Base-by-base conservation (phyloP, 768 basidiomycete species). In the Pluteus cervinus region DNA sequence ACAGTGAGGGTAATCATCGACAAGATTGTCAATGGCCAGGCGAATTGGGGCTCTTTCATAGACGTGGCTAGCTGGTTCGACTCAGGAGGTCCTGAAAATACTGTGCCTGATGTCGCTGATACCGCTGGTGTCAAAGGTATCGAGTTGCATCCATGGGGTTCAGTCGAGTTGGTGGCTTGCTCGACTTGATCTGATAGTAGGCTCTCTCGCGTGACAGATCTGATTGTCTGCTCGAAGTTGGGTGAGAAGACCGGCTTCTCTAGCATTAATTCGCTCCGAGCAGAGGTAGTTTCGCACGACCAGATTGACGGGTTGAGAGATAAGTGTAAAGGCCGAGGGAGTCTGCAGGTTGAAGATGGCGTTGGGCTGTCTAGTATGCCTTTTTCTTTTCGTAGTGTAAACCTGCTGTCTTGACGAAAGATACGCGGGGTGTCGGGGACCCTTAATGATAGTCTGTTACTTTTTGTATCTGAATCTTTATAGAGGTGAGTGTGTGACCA, bases 401-500 rank as follows among this genome's bases (percentile, higher is more conserved):
- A 32, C 9, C 41, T 32, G 6, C 40, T 48, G 11, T 24, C 16
- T 24, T 40, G 4, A 25, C 48, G 44, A 36, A 39, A 39, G 6
- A 45, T 39, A 3, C 37, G 42, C 6, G 73, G 33, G 62, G 37
- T 62, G 44, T 51, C 58, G 53, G 65, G 55, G 2, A 65, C 38
- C 25, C 54, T 62, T 37, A 46, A 45, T 36, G 54, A 63, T 15
- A 71, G 60, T 11, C 49, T 61, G 25, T 56, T 50, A 39, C 71
- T 75, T 44, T 69, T 69, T 37, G 62, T 58, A 33, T 61, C 43
- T 65, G 58, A 9, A 54, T 79, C 73, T 41, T 58, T 61, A 45
- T 86, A 91, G 11, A 91, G 66, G 45, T 77, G 64, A 4, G 79
- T 74, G 54, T 91, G 87, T 1, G 86, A 87, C 63, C 69, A 83